phyloP scores from a whole-genome alignment of 202 grass and related monocot genomes.

The Sporobolus alterniflorus region DNA sequence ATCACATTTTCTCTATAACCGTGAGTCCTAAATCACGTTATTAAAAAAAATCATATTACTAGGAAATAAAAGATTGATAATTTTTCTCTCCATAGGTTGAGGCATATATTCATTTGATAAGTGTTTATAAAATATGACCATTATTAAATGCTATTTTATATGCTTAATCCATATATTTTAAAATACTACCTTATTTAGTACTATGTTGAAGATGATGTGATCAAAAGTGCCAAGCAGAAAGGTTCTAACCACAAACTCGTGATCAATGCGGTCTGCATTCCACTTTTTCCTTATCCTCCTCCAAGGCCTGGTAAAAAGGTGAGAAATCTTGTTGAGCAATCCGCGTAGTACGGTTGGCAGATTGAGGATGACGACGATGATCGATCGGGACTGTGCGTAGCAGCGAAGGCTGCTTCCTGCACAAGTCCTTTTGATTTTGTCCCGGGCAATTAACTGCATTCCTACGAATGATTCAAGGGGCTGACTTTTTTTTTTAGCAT shows the following conservation, averaged over 20 bases:
- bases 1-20: too few relatives aligned
- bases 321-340: constrained; percentile 36
- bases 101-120: too few relatives aligned
- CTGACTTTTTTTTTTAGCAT: constrained; percentile 30
- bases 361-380: not conserved
- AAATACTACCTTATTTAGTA: too few relatives aligned
- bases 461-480: constrained; percentile 38
- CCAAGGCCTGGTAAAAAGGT: constrained; percentile 1
- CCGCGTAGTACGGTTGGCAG: constrained; percentile 12
- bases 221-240: constrained; percentile 14
- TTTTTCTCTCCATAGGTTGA: too few relatives aligned
- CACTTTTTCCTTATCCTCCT: constrained; percentile 25
- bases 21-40: too few relatives aligned
- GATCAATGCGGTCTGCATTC: constrained; percentile 41
- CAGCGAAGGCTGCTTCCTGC: not conserved
- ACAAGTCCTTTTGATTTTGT: not conserved
- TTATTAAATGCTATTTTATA: too few relatives aligned
- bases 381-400: constrained; percentile 14
- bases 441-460: constrained; percentile 17
- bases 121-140: too few relatives aligned
- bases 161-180: too few relatives aligned
- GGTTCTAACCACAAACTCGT: constrained; percentile 8
- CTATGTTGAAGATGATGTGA: too few relatives aligned
- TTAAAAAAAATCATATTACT: too few relatives aligned
- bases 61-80: too few relatives aligned